These are phyloP conservation scores for Sarocladiaceae sp. DNA, from an alignment of 2,329 filamentous ascomycete genomes.

Conservation along the genomic window DNA sequence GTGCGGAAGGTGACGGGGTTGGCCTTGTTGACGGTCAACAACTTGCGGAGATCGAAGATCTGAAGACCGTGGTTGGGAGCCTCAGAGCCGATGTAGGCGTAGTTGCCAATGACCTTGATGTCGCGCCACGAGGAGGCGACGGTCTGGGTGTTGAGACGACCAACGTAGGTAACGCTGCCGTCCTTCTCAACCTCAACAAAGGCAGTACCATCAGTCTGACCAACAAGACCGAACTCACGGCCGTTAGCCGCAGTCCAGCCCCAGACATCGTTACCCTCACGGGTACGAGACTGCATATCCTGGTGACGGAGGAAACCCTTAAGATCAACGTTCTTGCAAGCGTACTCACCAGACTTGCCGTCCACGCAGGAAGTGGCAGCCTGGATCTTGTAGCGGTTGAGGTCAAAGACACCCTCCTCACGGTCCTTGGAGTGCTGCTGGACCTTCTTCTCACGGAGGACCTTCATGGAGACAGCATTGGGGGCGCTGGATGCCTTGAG, in stretches of 20 bases:
- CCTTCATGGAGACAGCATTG: conserved; percentile 15
- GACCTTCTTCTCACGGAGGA: conserved; percentile 13
- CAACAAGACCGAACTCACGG: conserved; percentile 45
- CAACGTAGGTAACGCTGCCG: conserved; percentile 41
- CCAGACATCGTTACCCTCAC: conserved; percentile 33
- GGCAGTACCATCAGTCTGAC: conserved; percentile 44
- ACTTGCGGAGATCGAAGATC: conserved; percentile 57
- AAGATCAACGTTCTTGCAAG: conserved; percentile 33
- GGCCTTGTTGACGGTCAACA: conserved; percentile 40
- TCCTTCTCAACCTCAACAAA: conserved; percentile 42
- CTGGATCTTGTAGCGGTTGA: conserved; percentile 13
- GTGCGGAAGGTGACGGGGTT: conserved; percentile 29
- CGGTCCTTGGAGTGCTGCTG: conserved; percentile 10
- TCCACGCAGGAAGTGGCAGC: conserved; percentile 20
- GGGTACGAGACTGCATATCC: conserved; percentile 29
- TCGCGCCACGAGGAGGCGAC: conserved; percentile 33
- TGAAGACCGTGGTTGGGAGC: conserved; percentile 54
- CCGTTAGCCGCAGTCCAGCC: conserved; percentile 43
- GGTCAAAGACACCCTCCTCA: conserved; percentile 15
- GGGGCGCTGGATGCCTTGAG: conserved; percentile 15
- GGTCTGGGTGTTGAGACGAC: conserved; percentile 40
- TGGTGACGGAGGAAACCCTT: conserved; percentile 33
- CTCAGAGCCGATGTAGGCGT: conserved; percentile 36
- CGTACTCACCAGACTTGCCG: conserved; percentile 29
- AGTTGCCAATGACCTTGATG: conserved; percentile 34